These are phyloP conservation scores for Whalleya microplaca DNA, from an alignment of 2,329 filamentous ascomycete genomes.

Conservation along the genomic window DNA sequence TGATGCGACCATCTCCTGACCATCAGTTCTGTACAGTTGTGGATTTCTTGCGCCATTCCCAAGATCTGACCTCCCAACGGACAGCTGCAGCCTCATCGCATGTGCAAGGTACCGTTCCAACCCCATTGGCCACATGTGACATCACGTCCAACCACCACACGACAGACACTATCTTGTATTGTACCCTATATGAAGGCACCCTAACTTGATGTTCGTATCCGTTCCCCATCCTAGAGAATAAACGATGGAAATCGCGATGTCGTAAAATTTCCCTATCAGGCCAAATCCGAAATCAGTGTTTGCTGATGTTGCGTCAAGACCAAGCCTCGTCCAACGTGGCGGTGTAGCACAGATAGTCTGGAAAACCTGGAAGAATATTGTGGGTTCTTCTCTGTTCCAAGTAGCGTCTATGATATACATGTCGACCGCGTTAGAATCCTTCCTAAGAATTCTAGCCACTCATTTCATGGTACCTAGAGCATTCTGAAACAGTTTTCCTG, in stretches of 20 bases:
- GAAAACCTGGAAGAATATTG: conserved; percentile 14
- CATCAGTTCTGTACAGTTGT: conserved; percentile 14
- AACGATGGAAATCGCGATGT: neutral
- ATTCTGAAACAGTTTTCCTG: conserved; percentile 36
- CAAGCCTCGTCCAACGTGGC: conserved; percentile 31
- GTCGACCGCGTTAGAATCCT: conserved; percentile 28
- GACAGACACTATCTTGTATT: conserved; percentile 24
- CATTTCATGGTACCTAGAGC: conserved; percentile 23
- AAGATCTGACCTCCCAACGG: conserved; percentile 29
- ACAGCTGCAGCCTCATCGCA: conserved; percentile 35
- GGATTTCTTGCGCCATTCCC: conserved; percentile 21
- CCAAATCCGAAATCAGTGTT: conserved; percentile 22
- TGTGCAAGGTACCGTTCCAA: conserved; percentile 32
- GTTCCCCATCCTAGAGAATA: neutral
- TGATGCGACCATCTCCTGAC: conserved; percentile 17
- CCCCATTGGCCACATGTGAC: conserved; percentile 28
- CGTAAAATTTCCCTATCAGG: conserved; percentile 3
- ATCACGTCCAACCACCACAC: conserved; percentile 28
- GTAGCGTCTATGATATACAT: conserved; percentile 23
- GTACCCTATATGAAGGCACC: conserved; percentile 14
- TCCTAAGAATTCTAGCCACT: conserved; percentile 27
- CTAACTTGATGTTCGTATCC: neutral
- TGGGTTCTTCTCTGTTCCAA: conserved; percentile 18
- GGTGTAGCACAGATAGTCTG: conserved; percentile 31
- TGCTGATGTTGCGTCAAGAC: conserved; percentile 22